These are phyloP conservation scores for Phaeosphaeriaceae sp. DNA, from an alignment of 2,329 filamentous ascomycete genomes.

Conservation along the genomic window DNA sequence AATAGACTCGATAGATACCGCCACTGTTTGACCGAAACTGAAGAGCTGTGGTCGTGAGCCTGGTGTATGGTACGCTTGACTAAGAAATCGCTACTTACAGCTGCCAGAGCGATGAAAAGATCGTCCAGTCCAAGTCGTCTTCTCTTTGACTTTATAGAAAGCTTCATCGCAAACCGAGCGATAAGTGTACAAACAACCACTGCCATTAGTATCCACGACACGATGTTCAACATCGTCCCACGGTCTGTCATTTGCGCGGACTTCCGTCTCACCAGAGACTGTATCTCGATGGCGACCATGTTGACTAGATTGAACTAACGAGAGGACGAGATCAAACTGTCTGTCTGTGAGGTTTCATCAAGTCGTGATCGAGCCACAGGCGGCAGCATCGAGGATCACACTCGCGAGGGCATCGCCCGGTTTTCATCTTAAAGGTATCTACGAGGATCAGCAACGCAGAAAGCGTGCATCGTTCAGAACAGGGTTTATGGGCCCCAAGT, in stretches of 20 bases:
- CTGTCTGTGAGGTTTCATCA: not conserved
- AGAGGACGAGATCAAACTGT: not conserved
- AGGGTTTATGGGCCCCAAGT: not conserved
- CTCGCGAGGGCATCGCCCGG: not conserved
- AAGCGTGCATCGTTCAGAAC: not conserved
- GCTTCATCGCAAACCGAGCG: conserved; percentile 35
- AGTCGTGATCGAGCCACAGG: not conserved
- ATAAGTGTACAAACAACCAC: conserved; percentile 28
- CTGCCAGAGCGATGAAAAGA: conserved; percentile 33
- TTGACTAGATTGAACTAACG: not conserved
- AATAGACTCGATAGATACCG: conserved; percentile 33
- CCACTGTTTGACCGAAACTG: conserved; percentile 37
- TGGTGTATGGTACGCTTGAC: not conserved
- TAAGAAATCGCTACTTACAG: conserved; percentile 19
- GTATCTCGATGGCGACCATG: conserved; percentile 17
- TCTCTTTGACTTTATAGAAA: conserved; percentile 25
- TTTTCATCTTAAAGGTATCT: not conserved
- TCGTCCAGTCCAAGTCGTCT: conserved; percentile 30
- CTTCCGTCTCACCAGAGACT: conserved; percentile 19
- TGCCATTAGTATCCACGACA: conserved; percentile 38
- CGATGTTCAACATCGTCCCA: conserved; percentile 26
- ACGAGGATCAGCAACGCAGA: not conserved
- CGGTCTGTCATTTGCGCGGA: conserved; percentile 16
- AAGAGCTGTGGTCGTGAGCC: conserved; percentile 27
- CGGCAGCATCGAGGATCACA: not conserved